Conservation (phyloP, 179 eudicot genomes). For the Sideroxylon spinosum region DNA sequence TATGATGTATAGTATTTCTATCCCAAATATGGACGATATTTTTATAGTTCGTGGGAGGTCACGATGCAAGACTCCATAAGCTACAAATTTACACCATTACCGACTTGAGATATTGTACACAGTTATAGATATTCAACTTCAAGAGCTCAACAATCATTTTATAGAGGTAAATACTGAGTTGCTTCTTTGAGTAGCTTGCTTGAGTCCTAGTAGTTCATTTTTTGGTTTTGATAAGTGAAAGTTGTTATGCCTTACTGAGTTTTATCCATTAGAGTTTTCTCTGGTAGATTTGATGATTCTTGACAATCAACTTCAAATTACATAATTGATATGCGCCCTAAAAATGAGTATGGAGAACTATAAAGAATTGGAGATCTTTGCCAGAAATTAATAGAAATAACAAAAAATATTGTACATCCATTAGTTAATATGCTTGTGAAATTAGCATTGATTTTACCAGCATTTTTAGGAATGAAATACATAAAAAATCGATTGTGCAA, state of each 20-base stretch:
- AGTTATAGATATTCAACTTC: neutral
- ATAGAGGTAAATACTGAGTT: conserved; percentile 3
- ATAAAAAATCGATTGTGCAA: too few relatives aligned
- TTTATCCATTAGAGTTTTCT: neutral
- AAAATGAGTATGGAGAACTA: neutral
- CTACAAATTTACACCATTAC: neutral
- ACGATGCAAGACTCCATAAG: neutral
- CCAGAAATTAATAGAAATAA: neutral
- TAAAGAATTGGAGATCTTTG: neutral
- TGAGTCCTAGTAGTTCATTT: neutral
- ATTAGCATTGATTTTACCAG: neutral
- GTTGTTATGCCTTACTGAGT: neutral
- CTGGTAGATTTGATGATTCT: neutral
- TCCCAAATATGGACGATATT: neutral
- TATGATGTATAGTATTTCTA: neutral
- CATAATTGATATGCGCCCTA: neutral
- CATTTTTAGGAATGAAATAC: neutral
- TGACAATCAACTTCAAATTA: neutral
- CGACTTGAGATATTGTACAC: neutral
- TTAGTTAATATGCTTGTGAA: neutral
- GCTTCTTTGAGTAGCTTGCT: conserved; percentile 1
- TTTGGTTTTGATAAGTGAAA: neutral
- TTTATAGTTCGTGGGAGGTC: neutral
- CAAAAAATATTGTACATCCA: neutral
- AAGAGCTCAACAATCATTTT: neutral